phyloP scores from a whole-genome alignment of 2,329 filamentous ascomycete species.

The Ascochyta lentis region DNA sequence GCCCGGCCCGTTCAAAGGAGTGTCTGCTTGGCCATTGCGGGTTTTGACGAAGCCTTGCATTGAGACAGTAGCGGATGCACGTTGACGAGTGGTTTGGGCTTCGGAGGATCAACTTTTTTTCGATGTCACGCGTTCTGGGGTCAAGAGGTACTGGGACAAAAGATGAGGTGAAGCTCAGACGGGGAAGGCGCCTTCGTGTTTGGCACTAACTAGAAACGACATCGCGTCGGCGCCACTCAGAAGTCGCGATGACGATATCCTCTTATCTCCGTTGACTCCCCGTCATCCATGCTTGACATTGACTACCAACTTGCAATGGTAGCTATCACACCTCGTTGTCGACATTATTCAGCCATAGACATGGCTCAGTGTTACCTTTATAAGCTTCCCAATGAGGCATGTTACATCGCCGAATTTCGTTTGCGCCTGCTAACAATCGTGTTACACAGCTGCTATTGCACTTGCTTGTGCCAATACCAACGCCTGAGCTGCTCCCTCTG shows the following conservation, averaged over 20 bases:
- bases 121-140: constrained; percentile 6
- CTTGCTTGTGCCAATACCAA: constrained; percentile 52
- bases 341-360: not conserved
- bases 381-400: constrained; percentile 49
- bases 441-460: constrained; percentile 50
- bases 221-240: constrained; percentile 5
- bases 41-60: constrained; percentile 32
- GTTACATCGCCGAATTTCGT: not conserved
- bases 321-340: not conserved
- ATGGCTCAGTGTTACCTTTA: constrained; percentile 44
- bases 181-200: constrained; percentile 35
- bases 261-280: constrained; percentile 37
- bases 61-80: not conserved
- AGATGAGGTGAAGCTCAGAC: constrained; percentile 30
- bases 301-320: not conserved
- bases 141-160: constrained; percentile 17
- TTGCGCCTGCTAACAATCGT: constrained; percentile 21
- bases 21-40: constrained; percentile 12
- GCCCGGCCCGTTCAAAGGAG: constrained; percentile 3
- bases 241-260: constrained; percentile 39
- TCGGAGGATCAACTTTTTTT: not conserved
- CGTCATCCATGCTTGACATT: constrained; percentile 16
- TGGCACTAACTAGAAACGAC: constrained; percentile 22
- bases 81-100: not conserved
- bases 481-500: constrained; percentile 58